Percentiles rank a stretch among this genome's conserved stretches.
phyloP scores from a whole-genome alignment of 1,284 basidiomycete genomes.

The Moesziomyces antarcticus region DNA sequence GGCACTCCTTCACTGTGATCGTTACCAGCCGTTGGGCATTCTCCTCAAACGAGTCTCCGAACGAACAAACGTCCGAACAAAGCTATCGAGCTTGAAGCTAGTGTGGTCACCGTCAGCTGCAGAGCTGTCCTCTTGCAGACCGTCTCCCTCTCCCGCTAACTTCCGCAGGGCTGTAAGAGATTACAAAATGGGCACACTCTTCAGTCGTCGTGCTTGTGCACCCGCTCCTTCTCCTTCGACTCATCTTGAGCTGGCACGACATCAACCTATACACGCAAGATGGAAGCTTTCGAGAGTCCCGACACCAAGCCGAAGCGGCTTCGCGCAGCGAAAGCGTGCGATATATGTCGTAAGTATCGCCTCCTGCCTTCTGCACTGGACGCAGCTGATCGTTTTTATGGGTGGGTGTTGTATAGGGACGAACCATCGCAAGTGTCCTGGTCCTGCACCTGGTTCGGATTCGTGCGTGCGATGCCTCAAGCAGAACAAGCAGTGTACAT shows the following conservation, averaged over 20 bases:
- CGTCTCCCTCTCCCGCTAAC: too few relatives aligned
- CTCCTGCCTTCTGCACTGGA: background rate
- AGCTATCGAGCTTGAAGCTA: too few relatives aligned
- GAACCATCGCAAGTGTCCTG: slow-evolving; percentile 37
- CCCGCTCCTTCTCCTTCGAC: too few relatives aligned
- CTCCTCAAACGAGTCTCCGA: too few relatives aligned
- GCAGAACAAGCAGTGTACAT: slow-evolving; percentile 18
- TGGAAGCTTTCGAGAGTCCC: background rate
- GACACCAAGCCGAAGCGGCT: slow-evolving; percentile 5
- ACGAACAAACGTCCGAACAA: too few relatives aligned
- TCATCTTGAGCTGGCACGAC: too few relatives aligned
- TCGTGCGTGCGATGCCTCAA: slow-evolving; percentile 17
- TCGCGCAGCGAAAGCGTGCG: slow-evolving; percentile 26
- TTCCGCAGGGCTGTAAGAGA: too few relatives aligned
- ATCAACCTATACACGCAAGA: too few relatives aligned
- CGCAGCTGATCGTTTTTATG: background rate
- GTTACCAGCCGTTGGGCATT: too few relatives aligned
- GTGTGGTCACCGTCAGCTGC: too few relatives aligned
- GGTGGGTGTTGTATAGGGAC: slow-evolving; percentile 3
- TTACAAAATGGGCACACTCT: background rate
- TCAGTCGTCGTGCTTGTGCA: background rate
- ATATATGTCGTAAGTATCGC: slow-evolving; percentile 30
- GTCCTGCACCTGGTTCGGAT: slow-evolving; percentile 10
- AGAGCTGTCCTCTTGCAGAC: too few relatives aligned
- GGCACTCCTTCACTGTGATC: too few relatives aligned